Evolutionary conservation across 176 grass and related monocot genomes (phyloP).

Genomic region (Alopecurus myosuroides): DNA sequence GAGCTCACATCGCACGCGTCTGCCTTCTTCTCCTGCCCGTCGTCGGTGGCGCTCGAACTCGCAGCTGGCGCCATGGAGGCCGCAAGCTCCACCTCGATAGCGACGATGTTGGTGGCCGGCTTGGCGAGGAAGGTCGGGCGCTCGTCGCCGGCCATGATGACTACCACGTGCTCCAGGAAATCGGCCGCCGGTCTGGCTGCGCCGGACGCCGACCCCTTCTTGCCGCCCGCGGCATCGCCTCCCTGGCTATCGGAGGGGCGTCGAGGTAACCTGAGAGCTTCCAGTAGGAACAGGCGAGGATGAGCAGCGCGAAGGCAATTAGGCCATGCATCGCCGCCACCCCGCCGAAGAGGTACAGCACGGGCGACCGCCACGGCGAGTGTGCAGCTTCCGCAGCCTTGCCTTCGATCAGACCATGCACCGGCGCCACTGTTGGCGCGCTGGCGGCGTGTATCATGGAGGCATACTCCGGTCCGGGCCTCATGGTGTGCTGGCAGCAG

Average conservation of each 20-base stretch:
- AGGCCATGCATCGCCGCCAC: constrained; percentile 81
- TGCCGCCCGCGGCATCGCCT: constrained; percentile 12
- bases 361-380: constrained; percentile 79
- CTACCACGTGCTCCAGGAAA: not conserved
- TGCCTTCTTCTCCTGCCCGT: not conserved
- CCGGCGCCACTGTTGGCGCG: constrained; percentile 12
- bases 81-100: constrained; percentile 29
- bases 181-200: not conserved
- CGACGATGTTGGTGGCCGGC: constrained; percentile 23
- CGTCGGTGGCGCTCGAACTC: not conserved
- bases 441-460: constrained; percentile 14
- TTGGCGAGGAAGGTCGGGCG: constrained; percentile 58
- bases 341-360: constrained; percentile 83
- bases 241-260: not conserved
- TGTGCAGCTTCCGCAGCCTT: constrained; percentile 37
- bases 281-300: constrained; percentile 94
- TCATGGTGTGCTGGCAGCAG: constrained; percentile 30
- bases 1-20: not conserved
- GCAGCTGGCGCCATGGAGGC: not conserved
- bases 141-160: constrained; percentile 79
- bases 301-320: constrained; percentile 82
- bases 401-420: not conserved
- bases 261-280: constrained; percentile 75
- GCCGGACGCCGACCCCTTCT: constrained; percentile 14
- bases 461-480: constrained; percentile 32